Percentiles rank a stretch among this genome's conserved stretches.
Evolutionary conservation across 768 basidiomycete species (phyloP).

Genomic region (Suillus ampliporus): DNA sequence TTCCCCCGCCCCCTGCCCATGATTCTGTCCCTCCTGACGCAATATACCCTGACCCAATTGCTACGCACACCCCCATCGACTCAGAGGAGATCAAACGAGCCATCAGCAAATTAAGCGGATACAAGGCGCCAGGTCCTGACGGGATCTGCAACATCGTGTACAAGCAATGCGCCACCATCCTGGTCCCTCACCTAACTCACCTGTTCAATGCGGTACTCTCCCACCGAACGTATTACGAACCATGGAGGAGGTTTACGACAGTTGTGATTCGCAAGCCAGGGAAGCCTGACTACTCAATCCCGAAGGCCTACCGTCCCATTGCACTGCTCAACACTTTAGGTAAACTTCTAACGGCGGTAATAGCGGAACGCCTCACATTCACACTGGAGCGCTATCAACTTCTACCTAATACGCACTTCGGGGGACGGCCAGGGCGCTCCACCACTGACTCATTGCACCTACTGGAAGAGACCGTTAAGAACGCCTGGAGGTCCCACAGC

Average conservation of each 20-base stretch:
- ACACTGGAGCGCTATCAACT: constrained; percentile 37
- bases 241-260: constrained; percentile 32
- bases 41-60: constrained; percentile 12
- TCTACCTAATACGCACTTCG: constrained; percentile 43
- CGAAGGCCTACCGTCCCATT: constrained; percentile 45
- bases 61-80: constrained; percentile 12
- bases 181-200: constrained; percentile 16
- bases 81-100: constrained; percentile 13
- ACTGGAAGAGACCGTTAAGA: constrained; percentile 40
- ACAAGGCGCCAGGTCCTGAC: constrained; percentile 32
- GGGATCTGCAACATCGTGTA: constrained; percentile 29
- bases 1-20: constrained; percentile 20
- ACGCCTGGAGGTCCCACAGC: constrained; percentile 41
- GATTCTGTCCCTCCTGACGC: not conserved
- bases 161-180: constrained; percentile 13
- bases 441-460: constrained; percentile 39
- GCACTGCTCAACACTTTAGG: constrained; percentile 38
- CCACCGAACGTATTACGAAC: constrained; percentile 15
- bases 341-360: constrained; percentile 33
- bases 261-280: constrained; percentile 43
- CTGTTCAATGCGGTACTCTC: constrained; percentile 22
- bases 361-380: constrained; percentile 29
- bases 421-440: constrained; percentile 23
- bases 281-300: constrained; percentile 35
- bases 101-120: constrained; percentile 15